Percentiles rank a stretch among this genome's conserved stretches.
These are phyloP conservation scores for Aspergillus incahuasiensis DNA, from an alignment of 495 filamentous ascomycete species.

Conservation along the genomic window DNA sequence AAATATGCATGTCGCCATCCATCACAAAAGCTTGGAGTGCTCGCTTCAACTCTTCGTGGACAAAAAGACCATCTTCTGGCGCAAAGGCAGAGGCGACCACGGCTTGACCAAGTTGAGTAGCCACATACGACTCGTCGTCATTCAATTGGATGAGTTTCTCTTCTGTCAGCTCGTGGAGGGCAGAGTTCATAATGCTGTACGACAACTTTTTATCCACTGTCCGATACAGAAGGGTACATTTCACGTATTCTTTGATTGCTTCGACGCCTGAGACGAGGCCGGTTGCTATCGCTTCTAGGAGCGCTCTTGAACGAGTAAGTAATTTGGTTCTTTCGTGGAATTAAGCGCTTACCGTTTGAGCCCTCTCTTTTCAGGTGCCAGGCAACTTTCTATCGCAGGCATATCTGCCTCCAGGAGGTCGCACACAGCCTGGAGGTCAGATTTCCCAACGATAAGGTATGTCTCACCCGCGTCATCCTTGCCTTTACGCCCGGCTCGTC, in stretches of 20 bases:
- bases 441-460: constrained; percentile 67
- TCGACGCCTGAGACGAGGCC: constrained; percentile 63
- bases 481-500: constrained; percentile 76
- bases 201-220: constrained; percentile 52
- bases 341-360: constrained; percentile 53
- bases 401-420: constrained; percentile 70
- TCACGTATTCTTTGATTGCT: constrained; percentile 67
- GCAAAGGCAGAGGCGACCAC: constrained; percentile 68
- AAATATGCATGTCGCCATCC: constrained; percentile 80
- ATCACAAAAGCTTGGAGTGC: constrained; percentile 74
- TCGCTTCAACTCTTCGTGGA: constrained; percentile 62
- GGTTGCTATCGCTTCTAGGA: constrained; percentile 72
- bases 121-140: constrained; percentile 51
- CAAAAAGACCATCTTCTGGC: constrained; percentile 73
- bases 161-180: constrained; percentile 48
- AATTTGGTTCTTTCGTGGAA: background rate
- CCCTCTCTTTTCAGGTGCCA: constrained; percentile 63
- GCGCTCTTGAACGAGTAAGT: constrained; percentile 45
- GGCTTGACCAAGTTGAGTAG: constrained; percentile 65
- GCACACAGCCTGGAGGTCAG: constrained; percentile 65
- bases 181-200: constrained; percentile 50
- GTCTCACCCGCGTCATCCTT: constrained; percentile 80
- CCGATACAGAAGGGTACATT: constrained; percentile 61
- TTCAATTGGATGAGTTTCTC: constrained; percentile 29
- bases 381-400: constrained; percentile 64